phyloP scores from a whole-genome alignment of 306 rosid genomes.

The Spatholobus suberectus region DNA sequence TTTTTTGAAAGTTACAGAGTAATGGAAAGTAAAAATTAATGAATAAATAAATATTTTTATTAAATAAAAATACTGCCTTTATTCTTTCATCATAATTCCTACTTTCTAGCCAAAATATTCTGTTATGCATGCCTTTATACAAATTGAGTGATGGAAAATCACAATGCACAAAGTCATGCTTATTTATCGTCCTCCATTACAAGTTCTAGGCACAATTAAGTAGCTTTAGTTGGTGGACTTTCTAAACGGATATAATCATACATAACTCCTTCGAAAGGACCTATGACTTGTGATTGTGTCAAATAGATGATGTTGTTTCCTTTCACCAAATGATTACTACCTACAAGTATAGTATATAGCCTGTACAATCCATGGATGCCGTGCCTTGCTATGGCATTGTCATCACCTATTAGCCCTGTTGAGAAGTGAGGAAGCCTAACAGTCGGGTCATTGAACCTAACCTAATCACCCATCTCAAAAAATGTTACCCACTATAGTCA shows the following conservation, averaged over 20 bases:
- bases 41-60: too few species aligned
- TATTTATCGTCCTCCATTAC: too few species aligned
- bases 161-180: too few species aligned
- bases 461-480: slow-evolving; percentile 45
- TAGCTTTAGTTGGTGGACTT: slow-evolving; percentile 51
- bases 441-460: slow-evolving; percentile 53
- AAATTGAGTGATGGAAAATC: not conserved
- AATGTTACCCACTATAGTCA: not conserved
- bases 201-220: not conserved
- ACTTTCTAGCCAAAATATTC: not conserved
- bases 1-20: too few species aligned
- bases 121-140: not conserved
- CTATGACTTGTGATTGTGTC: slow-evolving; percentile 48
- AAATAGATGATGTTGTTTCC: slow-evolving; percentile 67
- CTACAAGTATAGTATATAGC: slow-evolving; percentile 45
- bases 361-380: slow-evolving; percentile 76
- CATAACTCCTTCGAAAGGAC: slow-evolving; percentile 62
- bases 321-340: slow-evolving; percentile 34
- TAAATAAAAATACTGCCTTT: too few species aligned
- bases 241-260: slow-evolving; percentile 85
- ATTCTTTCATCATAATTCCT: not conserved
- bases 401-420: slow-evolving; percentile 61
- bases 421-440: slow-evolving; percentile 10
- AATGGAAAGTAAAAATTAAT: too few species aligned
- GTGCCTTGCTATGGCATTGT: slow-evolving; percentile 81